Percentiles rank a stretch among this genome's conserved stretches.
Conservation (phyloP, 176 grass and related monocot genomes). For the Aegilops umbellulata region DNA sequence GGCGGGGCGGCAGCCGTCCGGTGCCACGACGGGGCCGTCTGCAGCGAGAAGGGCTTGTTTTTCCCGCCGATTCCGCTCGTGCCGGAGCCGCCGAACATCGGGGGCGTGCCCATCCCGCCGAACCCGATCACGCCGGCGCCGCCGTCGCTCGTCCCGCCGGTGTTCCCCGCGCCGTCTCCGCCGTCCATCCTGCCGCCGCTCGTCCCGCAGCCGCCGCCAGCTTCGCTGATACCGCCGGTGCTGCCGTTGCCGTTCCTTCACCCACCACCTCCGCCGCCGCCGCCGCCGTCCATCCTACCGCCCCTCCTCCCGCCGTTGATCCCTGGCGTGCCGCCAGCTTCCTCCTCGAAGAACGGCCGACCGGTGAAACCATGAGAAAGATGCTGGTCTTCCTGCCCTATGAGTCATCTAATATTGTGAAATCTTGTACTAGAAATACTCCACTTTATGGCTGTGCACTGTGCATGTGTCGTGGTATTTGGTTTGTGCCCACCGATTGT, state of each 20-base stretch:
- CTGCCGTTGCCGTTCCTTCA: conserved; percentile 25
- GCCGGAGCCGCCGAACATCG: conserved; percentile 46
- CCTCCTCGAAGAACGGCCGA: neutral
- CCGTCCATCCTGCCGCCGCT: conserved; percentile 47
- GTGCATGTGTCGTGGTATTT: neutral
- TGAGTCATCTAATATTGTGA: neutral
- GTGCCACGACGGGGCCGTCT: conserved; percentile 32
- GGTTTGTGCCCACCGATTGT: too few species aligned
- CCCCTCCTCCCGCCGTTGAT: conserved; percentile 25
- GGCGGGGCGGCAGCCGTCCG: neutral
- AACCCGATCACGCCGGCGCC: conserved; percentile 47
- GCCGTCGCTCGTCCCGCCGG: conserved; percentile 38
- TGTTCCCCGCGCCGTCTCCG: conserved; percentile 34
- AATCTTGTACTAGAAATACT: neutral
- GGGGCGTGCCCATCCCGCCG: conserved; percentile 50
- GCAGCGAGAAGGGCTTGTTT: conserved; percentile 25
- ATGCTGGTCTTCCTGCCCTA: neutral
- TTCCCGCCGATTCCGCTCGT: conserved; percentile 47
- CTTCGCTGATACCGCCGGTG: conserved; percentile 30
- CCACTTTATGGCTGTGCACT: neutral
- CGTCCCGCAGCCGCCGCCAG: conserved; percentile 35
- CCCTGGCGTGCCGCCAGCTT: conserved; percentile 34
- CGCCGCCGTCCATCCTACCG: conserved; percentile 33
- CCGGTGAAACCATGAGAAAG: conserved; percentile 2
- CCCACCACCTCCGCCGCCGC: conserved; percentile 25